These are phyloP conservation scores for Anthracocystis setariae DNA, from an alignment of 1,284 basidiomycete species.

Conservation along the genomic window DNA sequence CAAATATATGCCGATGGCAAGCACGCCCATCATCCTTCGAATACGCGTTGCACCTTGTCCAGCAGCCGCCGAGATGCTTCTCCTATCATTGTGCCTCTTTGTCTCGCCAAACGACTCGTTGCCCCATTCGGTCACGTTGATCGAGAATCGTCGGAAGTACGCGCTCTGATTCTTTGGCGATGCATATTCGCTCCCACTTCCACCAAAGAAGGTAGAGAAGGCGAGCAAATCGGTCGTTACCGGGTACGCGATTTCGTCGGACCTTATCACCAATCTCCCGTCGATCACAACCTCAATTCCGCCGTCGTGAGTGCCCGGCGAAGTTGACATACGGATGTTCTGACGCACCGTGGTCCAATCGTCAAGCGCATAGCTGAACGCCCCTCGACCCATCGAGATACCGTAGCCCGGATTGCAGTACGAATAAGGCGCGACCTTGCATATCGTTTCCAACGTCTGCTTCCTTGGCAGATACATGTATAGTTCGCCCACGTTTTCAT, in stretches of 20 bases:
- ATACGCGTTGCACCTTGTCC: no score
- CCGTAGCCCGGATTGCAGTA: not conserved
- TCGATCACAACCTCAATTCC: not conserved
- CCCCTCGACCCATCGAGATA: not conserved
- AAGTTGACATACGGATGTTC: not conserved
- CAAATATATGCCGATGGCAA: no score
- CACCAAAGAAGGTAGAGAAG: not conserved
- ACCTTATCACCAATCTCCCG: not conserved
- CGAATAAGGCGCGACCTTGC: not conserved
- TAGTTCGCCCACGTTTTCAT: not conserved
- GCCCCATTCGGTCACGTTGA: not conserved
- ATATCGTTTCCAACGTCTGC: not conserved
- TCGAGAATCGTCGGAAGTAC: not conserved
- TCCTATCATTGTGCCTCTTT: not conserved
- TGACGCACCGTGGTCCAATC: not conserved
- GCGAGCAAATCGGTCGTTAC: not conserved
- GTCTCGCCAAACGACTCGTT: not conserved
- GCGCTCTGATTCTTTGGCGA: constrained; percentile 1
- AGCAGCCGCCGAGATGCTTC: not conserved
- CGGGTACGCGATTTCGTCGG: not conserved
- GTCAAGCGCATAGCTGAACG: not conserved
- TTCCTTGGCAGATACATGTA: not conserved
- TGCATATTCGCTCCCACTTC: not conserved
- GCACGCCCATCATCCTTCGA: no score
- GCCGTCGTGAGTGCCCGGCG: not conserved